A percentile compares a stretch with the other conserved stretches of the same genome.
These are phyloP conservation scores for Aspergillus aculeatus DNA, from an alignment of 2,329 filamentous ascomycete species.

Conservation along the genomic window DNA sequence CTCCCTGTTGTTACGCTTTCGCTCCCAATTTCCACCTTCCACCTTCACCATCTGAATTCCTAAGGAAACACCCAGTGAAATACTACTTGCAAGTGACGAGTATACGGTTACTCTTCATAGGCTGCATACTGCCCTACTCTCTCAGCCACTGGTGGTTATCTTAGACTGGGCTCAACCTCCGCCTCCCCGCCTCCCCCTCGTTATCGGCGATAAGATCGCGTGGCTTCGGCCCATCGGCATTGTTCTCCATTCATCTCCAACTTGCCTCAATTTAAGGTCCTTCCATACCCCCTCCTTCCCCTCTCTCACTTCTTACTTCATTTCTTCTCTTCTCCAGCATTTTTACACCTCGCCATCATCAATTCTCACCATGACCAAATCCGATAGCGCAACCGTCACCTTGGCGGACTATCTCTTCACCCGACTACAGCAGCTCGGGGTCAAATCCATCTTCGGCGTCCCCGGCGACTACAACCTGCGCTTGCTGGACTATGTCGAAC, in stretches of 20 bases:
- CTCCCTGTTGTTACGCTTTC: no score
- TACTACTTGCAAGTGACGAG: no score
- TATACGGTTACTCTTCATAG: no score
- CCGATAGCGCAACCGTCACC: constrained; percentile 16
- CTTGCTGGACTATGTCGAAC: constrained; percentile 64
- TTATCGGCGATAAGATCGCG: background rate
- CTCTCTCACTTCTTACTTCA: no score
- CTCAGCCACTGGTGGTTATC: no score
- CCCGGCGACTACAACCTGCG: constrained; percentile 70
- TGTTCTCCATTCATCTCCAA: background rate
- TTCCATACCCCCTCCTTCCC: background rate
- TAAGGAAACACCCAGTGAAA: no score
- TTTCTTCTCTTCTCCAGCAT: background rate
- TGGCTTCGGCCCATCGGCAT: background rate
- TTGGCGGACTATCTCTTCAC: constrained; percentile 60
- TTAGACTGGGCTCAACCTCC: background rate
- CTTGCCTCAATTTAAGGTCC: background rate
- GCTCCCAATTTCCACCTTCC: no score
- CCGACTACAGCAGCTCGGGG: constrained; percentile 62
- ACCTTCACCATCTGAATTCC: no score
- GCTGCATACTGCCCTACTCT: no score
- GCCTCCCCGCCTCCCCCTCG: background rate
- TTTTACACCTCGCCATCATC: background rate
- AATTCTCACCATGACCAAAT: background rate
- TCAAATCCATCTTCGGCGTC: constrained; percentile 65